A percentile compares a stretch with the other conserved stretches of the same genome.
Evolutionary conservation across 352 stramenopile species (phyloP).

Genomic region (Bremia lactucae): DNA sequence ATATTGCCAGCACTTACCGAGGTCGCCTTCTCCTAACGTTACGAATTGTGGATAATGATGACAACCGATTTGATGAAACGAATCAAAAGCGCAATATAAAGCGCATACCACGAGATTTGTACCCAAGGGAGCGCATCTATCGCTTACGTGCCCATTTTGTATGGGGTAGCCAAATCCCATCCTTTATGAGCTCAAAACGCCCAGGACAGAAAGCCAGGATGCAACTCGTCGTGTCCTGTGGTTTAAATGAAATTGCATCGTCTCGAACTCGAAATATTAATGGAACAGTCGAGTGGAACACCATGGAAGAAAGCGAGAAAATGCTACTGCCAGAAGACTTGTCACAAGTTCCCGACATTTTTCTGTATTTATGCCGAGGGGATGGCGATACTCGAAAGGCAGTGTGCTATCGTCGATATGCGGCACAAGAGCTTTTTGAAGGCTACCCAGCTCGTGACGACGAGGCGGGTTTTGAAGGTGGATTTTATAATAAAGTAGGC

Average conservation of each 20-base stretch:
- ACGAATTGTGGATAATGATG: conserved; percentile 55
- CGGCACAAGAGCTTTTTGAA: conserved; percentile 61
- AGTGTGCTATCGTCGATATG: conserved; percentile 76
- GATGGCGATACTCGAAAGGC: conserved; percentile 47
- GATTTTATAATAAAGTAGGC: conserved; percentile 42
- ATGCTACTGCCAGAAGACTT: conserved; percentile 62
- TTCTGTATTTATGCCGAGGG: conserved; percentile 77
- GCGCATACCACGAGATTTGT: conserved; percentile 43
- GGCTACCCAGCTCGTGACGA: conserved; percentile 7
- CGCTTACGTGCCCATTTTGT: conserved; percentile 66
- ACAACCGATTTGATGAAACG: conserved; percentile 61
- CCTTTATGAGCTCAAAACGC: conserved; percentile 56
- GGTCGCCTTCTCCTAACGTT: conserved; percentile 73
- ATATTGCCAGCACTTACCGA: conserved; percentile 75
- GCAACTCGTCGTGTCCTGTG: conserved; percentile 58
- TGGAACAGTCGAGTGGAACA: conserved; percentile 77
- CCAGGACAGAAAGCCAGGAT: conserved; percentile 71
- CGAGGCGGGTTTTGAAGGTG: conserved; percentile 5
- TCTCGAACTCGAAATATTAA: conserved; percentile 58
- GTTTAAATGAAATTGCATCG: conserved; percentile 50
- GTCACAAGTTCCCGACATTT: conserved; percentile 78
- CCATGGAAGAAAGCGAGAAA: conserved; percentile 63
- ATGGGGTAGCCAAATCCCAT: conserved; percentile 62
- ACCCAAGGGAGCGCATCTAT: conserved; percentile 52
- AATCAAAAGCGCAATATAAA: conserved; percentile 83